Base-by-base conservation (phyloP, 1,284 basidiomycete genomes). In the Ustilago crameri region DNA sequence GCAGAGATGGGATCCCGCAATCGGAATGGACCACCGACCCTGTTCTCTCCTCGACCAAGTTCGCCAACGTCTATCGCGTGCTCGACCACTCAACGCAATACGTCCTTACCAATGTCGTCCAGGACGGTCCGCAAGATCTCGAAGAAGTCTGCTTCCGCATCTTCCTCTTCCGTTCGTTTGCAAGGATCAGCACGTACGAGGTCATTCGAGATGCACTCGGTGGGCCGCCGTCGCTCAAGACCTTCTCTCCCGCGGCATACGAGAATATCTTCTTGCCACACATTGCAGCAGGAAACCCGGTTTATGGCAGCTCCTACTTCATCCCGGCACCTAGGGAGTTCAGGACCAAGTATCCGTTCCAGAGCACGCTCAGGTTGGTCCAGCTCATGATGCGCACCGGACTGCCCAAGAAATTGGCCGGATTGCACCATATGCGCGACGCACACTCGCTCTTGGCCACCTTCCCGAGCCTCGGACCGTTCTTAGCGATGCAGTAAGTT, bases 241-340 rank as follows among this genome's bases (percentile, higher is more conserved):
- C 78, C 12, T 90, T 87, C 72, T 78, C 86, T 41, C 85, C 86
- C 10, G 73, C 82, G 10, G 75, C 84, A 18, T 90, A 90, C 65
- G 78, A 83, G 44, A 74, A 70, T 5, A 86, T 89, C 26, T 85
- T 90, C 20, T 78, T 81, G 12, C 59, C 75, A 14, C 84, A 86
- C 18, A 84, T 84, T 52, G 62, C 38, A 4, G 59, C 82, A 23
- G 66, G 85, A 12, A 74, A 80, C 43, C 47, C 85, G 3, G 84
- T 90, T 20, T 90, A 89, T 71, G 89, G 89, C 0, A 86, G 86
- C n/a, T 86, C 89, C 12, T 90, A 88, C 82, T 87, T 88, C 76
- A 89, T 89, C 72, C 88, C 88, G 1, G 86, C 87, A 5, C 88
- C 88, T 12, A 82, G 85, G 46, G 69, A 72, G 84, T 88, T 41